Percentiles rank a stretch among this genome's conserved stretches.
Evolutionary conservation across 805 yeast species (phyloP).

Genomic region (Lachancea dasiensis): DNA sequence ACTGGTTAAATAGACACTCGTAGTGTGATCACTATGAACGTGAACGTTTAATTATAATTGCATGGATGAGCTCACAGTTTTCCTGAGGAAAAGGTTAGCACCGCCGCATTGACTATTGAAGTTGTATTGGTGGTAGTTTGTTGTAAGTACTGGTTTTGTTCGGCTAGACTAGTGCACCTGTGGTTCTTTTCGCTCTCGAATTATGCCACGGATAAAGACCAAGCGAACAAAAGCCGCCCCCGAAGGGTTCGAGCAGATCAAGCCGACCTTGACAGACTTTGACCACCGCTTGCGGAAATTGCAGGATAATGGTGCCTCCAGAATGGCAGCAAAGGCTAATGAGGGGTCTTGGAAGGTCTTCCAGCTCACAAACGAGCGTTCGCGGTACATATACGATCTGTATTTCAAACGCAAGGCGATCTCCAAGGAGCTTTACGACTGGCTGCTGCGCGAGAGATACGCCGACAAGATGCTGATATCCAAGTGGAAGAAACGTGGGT

Average conservation of each 20-base stretch:
- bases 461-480: constrained; percentile 71
- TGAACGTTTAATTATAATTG: no score
- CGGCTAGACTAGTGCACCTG: no score
- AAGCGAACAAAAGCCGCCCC: constrained; percentile 49
- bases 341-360: constrained; percentile 65
- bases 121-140: no score
- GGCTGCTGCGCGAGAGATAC: constrained; percentile 60
- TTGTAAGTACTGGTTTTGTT: no score
- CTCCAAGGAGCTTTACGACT: constrained; percentile 60
- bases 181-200: no score
- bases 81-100: no score
- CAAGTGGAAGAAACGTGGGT: constrained; percentile 80
- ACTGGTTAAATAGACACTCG: no score
- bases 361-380: constrained; percentile 65
- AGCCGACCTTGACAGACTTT: constrained; percentile 58
- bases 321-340: constrained; percentile 44
- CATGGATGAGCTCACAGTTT: no score
- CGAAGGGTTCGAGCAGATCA: constrained; percentile 62
- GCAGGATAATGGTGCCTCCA: constrained; percentile 35
- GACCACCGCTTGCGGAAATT: constrained; percentile 51
- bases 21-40: no score
- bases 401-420: constrained; percentile 67
- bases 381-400: constrained; percentile 68
- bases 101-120: no score
- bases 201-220: constrained; percentile 23